A percentile compares a stretch with the other conserved stretches of the same genome.
phyloP scores from a whole-genome alignment of 192 early-diverging fungal species.

The Umbelopsis isabellina region DNA sequence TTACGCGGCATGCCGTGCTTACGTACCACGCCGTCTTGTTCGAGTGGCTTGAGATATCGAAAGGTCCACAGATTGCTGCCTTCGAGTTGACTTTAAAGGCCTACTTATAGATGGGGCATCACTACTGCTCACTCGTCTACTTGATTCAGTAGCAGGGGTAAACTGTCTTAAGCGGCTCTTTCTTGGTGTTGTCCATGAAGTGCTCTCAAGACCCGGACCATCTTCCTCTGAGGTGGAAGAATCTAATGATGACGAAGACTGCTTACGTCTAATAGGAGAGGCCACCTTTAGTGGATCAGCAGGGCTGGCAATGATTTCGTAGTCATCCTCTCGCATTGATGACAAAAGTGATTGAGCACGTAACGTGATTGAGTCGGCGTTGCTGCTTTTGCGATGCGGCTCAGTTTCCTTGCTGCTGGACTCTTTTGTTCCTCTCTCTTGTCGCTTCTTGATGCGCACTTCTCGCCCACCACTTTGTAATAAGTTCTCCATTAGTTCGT shows the following conservation, averaged over 20 bases:
- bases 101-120: not conserved
- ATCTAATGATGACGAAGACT: not conserved
- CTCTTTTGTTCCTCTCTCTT: constrained; percentile 24
- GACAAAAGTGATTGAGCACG: constrained; percentile 30
- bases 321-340: constrained; percentile 29
- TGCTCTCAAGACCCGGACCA: not conserved
- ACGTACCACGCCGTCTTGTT: not conserved
- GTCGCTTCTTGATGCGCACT: constrained; percentile 38
- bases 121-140: not conserved
- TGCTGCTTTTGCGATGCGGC: constrained; percentile 22
- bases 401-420: constrained; percentile 25
- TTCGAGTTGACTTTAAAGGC: not conserved
- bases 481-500: constrained; percentile 76
- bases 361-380: constrained; percentile 29
- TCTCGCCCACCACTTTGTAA: constrained; percentile 30
- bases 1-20: not conserved
- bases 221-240: not conserved
- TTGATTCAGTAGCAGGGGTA: not conserved
- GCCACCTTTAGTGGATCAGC: not conserved
- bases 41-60: constrained; percentile 11
- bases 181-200: not conserved
- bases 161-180: not conserved
- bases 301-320: not conserved
- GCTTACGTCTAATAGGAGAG: not conserved
- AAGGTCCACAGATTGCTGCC: not conserved